A percentile compares a stretch with the other conserved stretches of the same genome.
Evolutionary conservation across 495 filamentous ascomycete species (phyloP).

Genomic region (Parathielavia appendiculata): DNA sequence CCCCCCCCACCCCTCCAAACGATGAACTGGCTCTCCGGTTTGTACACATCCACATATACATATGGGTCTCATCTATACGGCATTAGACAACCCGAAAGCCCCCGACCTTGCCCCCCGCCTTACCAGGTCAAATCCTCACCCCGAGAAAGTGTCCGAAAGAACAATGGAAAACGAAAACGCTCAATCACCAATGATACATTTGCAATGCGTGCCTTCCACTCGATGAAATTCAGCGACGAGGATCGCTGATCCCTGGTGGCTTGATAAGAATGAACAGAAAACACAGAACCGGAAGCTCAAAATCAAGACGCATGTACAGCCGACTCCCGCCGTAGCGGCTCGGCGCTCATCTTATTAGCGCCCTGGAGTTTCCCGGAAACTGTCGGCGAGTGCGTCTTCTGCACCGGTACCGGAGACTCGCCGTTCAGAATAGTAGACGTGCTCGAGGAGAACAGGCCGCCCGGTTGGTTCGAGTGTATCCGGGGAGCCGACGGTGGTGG

Average conservation of each 20-base stretch:
- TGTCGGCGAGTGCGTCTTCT: conserved; percentile 20
- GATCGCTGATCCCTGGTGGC: background rate
- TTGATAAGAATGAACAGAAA: conserved; percentile 2
- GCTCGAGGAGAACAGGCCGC: conserved; percentile 25
- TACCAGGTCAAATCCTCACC: conserved; percentile 1
- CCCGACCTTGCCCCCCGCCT: background rate
- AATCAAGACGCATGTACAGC: conserved; percentile 27
- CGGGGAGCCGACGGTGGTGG: conserved; percentile 24
- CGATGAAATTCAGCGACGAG: conserved; percentile 2
- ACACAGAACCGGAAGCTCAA: background rate
- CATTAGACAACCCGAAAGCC: conserved; percentile 11
- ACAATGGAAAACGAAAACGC: background rate
- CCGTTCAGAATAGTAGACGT: conserved; percentile 24
- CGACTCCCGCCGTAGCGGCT: conserved; percentile 25
- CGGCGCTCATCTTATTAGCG: conserved; percentile 22
- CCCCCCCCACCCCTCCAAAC: background rate
- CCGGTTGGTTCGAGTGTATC: conserved; percentile 34
- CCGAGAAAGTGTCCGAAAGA: background rate
- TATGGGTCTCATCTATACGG: conserved; percentile 14
- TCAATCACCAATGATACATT: background rate
- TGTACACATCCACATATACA: conserved; percentile 15
- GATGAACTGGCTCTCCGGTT: background rate
- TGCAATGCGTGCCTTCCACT: conserved; percentile 3
- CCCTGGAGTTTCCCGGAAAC: conserved; percentile 24
- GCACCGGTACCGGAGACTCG: conserved; percentile 24